Conservation (phyloP, 805 yeast genomes). For the Candida coleopterorum region DNA sequence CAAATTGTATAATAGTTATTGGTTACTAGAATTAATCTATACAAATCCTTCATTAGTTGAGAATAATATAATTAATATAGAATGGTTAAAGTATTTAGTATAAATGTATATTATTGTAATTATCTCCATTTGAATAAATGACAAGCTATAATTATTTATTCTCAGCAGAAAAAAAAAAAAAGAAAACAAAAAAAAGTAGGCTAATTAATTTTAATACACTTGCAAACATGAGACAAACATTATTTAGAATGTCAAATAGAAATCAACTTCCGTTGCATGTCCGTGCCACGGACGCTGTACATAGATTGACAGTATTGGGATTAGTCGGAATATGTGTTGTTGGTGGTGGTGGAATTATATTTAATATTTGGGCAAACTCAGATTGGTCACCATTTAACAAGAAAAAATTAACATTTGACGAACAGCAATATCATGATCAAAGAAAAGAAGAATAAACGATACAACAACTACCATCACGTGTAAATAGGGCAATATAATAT, state of each 20-base stretch:
- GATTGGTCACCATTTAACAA: slow-evolving; percentile 40
- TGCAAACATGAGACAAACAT: slow-evolving; percentile 1
- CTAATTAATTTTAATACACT: no score
- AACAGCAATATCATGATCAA: slow-evolving; percentile 26
- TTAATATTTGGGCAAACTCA: slow-evolving; percentile 40
- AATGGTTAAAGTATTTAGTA: slow-evolving; percentile 36
- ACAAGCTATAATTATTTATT: no score
- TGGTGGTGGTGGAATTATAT: slow-evolving; percentile 35
- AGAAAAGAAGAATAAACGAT: slow-evolving; percentile 11
- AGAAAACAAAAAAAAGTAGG: neutral
- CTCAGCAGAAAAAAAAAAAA: slow-evolving; percentile 1
- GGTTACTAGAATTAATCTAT: slow-evolving; percentile 38
- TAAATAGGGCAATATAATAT: slow-evolving; percentile 1
- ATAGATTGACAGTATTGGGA: slow-evolving; percentile 39
- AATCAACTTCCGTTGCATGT: slow-evolving; percentile 36
- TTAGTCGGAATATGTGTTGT: slow-evolving; percentile 37
- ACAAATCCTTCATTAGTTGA: slow-evolving; percentile 39
- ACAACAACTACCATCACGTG: neutral
- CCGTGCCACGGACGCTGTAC: slow-evolving; percentile 40
- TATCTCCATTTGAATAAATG: no score
- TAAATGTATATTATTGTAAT: slow-evolving; percentile 10
- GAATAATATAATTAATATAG: slow-evolving; percentile 25
- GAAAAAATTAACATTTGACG: slow-evolving; percentile 34
- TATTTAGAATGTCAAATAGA: slow-evolving; percentile 11
- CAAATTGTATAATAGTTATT: slow-evolving; percentile 32